Percentiles rank a stretch among this genome's conserved stretches.
Conservation (phyloP, 306 rosid genomes). For the Ormosia emarginata region DNA sequence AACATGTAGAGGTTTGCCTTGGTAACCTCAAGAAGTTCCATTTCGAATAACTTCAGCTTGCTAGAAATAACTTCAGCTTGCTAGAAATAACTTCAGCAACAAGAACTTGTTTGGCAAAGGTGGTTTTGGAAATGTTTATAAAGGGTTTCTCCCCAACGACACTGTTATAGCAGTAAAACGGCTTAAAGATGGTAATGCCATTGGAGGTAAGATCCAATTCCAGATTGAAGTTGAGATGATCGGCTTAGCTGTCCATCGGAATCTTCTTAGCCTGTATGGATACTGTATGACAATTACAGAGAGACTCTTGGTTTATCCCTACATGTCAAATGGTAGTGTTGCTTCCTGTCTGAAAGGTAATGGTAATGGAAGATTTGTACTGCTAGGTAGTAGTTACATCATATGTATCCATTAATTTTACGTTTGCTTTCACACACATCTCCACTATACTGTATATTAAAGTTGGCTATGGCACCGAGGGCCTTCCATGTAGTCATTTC, state of each 20-base stretch:
- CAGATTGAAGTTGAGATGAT: too few relatives aligned
- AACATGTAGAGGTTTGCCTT: conserved; percentile 51
- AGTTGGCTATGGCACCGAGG: too few relatives aligned
- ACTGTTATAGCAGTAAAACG: too few relatives aligned
- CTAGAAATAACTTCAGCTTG: conserved; percentile 70
- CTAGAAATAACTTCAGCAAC: conserved; percentile 44
- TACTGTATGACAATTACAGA: conserved; percentile 4
- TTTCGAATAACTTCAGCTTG: conserved; percentile 48
- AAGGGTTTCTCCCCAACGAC: conserved; percentile 44
- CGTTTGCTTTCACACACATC: too few relatives aligned
- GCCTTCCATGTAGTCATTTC: too few relatives aligned
- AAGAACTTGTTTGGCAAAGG: conserved; percentile 68
- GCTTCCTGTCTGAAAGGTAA: conserved; percentile 71
- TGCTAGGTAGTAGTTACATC: too few relatives aligned
- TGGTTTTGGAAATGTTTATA: conserved; percentile 67
- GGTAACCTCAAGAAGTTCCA: conserved; percentile 61
- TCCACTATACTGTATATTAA: too few relatives aligned
- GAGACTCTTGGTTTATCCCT: conserved; percentile 68
- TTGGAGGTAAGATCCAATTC: too few relatives aligned
- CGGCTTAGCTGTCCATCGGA: too few relatives aligned
- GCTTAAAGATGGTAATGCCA: too few relatives aligned
- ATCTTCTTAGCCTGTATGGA: too few relatives aligned
- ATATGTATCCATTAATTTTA: too few relatives aligned
- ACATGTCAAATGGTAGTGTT: conserved; percentile 74
- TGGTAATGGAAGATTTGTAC: background rate